Base-by-base conservation (phyloP, 441 rosid species). In the Aquilaria agallochum region DNA sequence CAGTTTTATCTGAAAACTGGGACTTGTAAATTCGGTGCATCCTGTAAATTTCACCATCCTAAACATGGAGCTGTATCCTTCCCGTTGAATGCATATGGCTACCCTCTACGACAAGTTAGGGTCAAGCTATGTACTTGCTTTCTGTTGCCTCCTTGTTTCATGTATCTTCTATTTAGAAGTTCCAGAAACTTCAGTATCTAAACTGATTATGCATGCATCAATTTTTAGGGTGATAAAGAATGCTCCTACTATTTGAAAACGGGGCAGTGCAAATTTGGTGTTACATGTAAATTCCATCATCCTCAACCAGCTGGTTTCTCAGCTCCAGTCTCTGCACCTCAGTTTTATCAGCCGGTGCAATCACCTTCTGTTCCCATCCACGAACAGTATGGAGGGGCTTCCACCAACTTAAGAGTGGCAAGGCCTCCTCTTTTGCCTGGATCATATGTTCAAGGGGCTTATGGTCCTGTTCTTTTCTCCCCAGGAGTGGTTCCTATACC, bases 211-310 rank as follows among this genome's bases (percentile, higher is more conserved):
- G 12, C 45, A 42, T 58, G 56, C 7, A 58, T 45, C 48, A 12
- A 20, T 66, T 51, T 31, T 57, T 58, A 93, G 98, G 95, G 93
- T 72, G 96, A 87, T 73, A 80, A 68, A 49, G 98, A 93, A 69
- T 93, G 98, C 92, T 83, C 96, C 90, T 85, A 90, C 83, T 93
- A 86, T 87, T 82, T 93, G 86, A 85, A 88, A 82, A 88, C 90
- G 85, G 97, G 98, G 85, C 97, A 87, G 69, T 93, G 98, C 96
- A 93, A 93, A 76, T 93, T 93, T 76, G 90, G 91, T 70, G 60
- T 71, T 57, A 88, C 95, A 62, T 93, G 98, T 90, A 90, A 90
- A 85, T 93, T 88, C 76, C 94, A 93, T 79, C 98, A 93, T 84
- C 97, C 97, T 80, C 95, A 82, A 69, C 90, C 84, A 67, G 87